phyloP scores from a whole-genome alignment of 148 eudicot genomes.

The Arctostaphylos glauca region DNA sequence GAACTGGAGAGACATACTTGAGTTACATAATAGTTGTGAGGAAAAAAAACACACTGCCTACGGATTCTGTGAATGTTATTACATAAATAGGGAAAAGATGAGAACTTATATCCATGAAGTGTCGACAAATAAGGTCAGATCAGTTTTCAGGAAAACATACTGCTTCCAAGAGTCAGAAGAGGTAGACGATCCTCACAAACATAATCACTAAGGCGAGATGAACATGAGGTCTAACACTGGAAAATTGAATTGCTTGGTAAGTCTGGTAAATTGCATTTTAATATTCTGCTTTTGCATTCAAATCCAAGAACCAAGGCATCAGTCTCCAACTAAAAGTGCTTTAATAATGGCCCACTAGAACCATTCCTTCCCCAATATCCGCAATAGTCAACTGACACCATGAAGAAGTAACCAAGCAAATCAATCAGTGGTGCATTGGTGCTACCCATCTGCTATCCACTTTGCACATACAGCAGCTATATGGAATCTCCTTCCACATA shows the following conservation, averaged over 20 bases:
- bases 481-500: neutral
- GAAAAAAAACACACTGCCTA: neutral
- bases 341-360: neutral
- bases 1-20: slow-evolving; percentile 4
- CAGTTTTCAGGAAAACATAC: neutral
- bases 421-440: neutral
- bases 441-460: neutral
- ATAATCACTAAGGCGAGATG: neutral
- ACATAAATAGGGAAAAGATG: neutral
- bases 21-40: slow-evolving; percentile 3
- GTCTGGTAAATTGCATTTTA: neutral
- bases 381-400: neutral
- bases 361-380: neutral
- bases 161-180: neutral
- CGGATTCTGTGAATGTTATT: neutral
- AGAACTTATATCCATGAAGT: neutral
- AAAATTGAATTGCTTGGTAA: neutral
- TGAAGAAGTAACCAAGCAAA: slow-evolving; percentile 6
- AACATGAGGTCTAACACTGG: neutral
- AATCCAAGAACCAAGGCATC: neutral
- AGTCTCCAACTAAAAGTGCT: neutral
- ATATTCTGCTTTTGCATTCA: neutral
- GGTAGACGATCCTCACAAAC: neutral
- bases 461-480: neutral
- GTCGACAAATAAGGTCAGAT: neutral